Conservation (phyloP, 2,329 filamentous ascomycete genomes). For the Stachybotrys chartarum region DNA sequence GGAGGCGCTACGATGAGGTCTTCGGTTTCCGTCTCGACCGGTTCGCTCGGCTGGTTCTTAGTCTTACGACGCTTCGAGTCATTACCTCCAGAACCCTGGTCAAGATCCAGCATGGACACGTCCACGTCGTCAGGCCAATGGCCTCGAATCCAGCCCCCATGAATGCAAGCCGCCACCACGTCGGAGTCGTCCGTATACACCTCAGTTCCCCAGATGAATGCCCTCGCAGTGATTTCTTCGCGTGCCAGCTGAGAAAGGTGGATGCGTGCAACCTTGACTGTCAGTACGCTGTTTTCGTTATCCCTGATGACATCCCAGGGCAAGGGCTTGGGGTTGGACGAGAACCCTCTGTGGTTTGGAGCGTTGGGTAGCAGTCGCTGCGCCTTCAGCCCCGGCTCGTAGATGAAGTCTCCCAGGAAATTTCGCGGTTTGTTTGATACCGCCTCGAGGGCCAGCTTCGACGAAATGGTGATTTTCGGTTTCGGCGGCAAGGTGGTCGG, state of each 20-base stretch:
- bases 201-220: slow-evolving; percentile 86
- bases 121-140: slow-evolving; percentile 80
- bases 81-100: slow-evolving; percentile 19
- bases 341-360: slow-evolving; percentile 34
- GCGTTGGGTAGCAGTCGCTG: slow-evolving; percentile 36
- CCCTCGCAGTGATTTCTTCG: slow-evolving; percentile 75
- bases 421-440: slow-evolving; percentile 64
- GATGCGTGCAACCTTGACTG: slow-evolving; percentile 75
- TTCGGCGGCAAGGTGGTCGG: slow-evolving; percentile 41
- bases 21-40: slow-evolving; percentile 28
- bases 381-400: slow-evolving; percentile 59
- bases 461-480: slow-evolving; percentile 59
- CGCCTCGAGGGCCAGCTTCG: slow-evolving; percentile 63
- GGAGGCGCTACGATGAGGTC: slow-evolving; percentile 47
- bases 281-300: slow-evolving; percentile 85
- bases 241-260: slow-evolving; percentile 64
- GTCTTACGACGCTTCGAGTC: slow-evolving; percentile 23
- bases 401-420: slow-evolving; percentile 80
- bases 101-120: slow-evolving; percentile 55
- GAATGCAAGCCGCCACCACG: slow-evolving; percentile 84
- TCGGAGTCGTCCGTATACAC: slow-evolving; percentile 97
- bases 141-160: slow-evolving; percentile 85
- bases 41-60: slow-evolving; percentile 19
- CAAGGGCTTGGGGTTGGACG: slow-evolving; percentile 60
- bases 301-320: slow-evolving; percentile 65